Base-by-base conservation (phyloP, 2,329 filamentous ascomycete genomes). In the Aureobasidium leucospermi region DNA sequence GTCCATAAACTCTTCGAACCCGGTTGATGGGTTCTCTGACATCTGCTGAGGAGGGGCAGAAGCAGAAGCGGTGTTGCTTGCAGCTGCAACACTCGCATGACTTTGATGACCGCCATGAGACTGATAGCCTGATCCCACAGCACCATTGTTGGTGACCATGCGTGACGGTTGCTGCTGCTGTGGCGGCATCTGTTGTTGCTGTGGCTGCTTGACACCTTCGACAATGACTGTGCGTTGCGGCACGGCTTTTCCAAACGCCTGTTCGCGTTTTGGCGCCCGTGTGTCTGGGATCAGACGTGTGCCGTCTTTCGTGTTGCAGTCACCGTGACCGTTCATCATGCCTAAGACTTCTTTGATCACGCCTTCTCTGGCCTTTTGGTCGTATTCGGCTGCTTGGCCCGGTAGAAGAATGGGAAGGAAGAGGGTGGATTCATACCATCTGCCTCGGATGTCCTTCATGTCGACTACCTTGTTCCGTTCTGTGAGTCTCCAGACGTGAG, bases 371-470 rank as follows among this genome's bases (percentile, higher is more conserved):
- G 62, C 58, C 16, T 64, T 62, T 28, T 66, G 63, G 13, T 66
- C 65, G 59, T 65, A 72, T 4, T 58, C 55, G 34, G 55, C 15
- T 52, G 65, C n/a, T 60, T 49, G 55, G 13, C 59, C 65, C 15
- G 62, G 61, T 41, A 71, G 66, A 2, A 76, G 67, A 36, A 76
- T 70, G 4, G 74, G 74, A 28, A 82, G 75, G 3, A 84, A 70
- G 1, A 79, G 68, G 43, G 73, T 76, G 2, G 79, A 78, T 67
- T 85, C 82, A 67, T 85, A 85, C 82, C 82, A 85, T 9, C 82
- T 76, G 7, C 82, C 82, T 66, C 82, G 83, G 65, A 84, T 70
- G 42, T 82, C 78, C 15, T 74, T 67, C 7, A 83, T 67, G 2
- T 73, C 69, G 8, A 79, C 58, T 13, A 69, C 71, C 1, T 66